Evolutionary conservation across 306 rosid genomes (phyloP), one percentile per base, ranked within the genome.

Genomic region (Sicyos edulis): DNA sequence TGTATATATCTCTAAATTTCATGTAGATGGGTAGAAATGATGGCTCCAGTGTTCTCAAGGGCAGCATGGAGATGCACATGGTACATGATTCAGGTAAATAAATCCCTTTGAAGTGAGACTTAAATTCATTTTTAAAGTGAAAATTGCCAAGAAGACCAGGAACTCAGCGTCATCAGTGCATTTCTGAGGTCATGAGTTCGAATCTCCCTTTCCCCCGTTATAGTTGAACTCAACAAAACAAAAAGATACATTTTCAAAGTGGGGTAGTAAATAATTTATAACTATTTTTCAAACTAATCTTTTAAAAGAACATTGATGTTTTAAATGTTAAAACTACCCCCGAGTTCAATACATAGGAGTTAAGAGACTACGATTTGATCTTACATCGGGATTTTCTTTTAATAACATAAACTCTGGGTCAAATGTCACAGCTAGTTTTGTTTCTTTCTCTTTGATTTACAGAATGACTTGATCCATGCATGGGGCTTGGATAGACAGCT

Each of bases 381-480:
- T 42, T 42, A 42, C 47, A 8, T 12, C 11, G 11, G 47, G 47
- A 32, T 42, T 42, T 42, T 42, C 0, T 42, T 42, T 9, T 42
- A 42, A 6, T 42, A 9, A 42, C 11, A 42, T 37, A 37, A 37
- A 37, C 44, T 49, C 53, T 13, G 15, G 53, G 19, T 51, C 7
- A 16, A 51, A 51, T 1, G 19, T 51, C 54, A 14, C 54, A 5
- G 7, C 54, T 14, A 51, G 1, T 51, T 53, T 53, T n/a, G 9
- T 71, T 54, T n/a, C 26, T 6, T 50, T 32, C 78, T 49, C 16
- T 85, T 76, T 54, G 40, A 55, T 45, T 77, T 24, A 65, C 96
- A 92, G 98, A 92, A 88, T 84, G 98, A 92, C 84, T 84, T 90
- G 83, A 83, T 92, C 87, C 98, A 92, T 75, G 96, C 96, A 19